Conservation (phyloP, 495 filamentous ascomycete species). For the Pyronema omphalodes region DNA sequence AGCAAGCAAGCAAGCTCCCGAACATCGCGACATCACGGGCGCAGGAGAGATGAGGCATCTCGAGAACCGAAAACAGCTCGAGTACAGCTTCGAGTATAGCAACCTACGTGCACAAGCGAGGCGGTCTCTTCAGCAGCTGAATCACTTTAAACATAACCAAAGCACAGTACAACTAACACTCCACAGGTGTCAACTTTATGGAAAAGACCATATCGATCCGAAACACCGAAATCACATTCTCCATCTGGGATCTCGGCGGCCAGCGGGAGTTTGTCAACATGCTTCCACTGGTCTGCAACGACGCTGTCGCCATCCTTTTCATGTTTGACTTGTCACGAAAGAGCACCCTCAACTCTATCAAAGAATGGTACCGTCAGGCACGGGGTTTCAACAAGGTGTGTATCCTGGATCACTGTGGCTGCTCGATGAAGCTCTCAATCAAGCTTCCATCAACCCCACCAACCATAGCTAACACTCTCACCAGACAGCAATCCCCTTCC, state of each 20-base stretch:
- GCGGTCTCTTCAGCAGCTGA: too few species aligned
- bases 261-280: conserved; percentile 99
- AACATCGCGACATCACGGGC: neutral
- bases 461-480: neutral
- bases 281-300: conserved; percentile 95
- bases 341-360: conserved; percentile 95
- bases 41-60: neutral
- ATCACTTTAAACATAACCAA: too few species aligned
- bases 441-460: neutral
- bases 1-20: neutral
- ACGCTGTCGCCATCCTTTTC: conserved; percentile 93
- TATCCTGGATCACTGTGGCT: neutral
- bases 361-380: conserved; percentile 98
- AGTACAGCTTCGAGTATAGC: too few species aligned
- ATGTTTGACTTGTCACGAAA: conserved; percentile 98
- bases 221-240: conserved; percentile 99
- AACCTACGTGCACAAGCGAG: too few species aligned
- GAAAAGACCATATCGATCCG: conserved; percentile 98
- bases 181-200: conserved; percentile 88
- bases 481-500: conserved; percentile 78
- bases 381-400: conserved; percentile 82
- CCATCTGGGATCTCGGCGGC: conserved; percentile 95
- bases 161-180: neutral
- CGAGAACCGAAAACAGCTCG: too few species aligned
- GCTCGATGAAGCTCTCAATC: neutral